Base-by-base conservation (phyloP, 495 filamentous ascomycete genomes). In the Talaromyces trachyspermus region DNA sequence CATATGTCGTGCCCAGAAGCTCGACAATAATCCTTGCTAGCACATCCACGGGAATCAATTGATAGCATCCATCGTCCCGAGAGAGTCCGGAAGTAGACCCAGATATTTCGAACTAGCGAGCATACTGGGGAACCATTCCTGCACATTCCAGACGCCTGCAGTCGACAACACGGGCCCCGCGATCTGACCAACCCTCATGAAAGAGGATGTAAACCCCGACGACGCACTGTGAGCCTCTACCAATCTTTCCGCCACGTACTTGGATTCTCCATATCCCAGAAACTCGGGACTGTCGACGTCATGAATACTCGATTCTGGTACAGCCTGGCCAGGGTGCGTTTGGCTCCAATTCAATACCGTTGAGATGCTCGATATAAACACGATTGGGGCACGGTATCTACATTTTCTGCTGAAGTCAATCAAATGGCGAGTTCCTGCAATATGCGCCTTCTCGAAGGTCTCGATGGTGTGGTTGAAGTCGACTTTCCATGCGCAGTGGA, bases 401-500 rank as follows among this genome's bases (percentile, higher is more conserved):
- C 70, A 63, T n/a, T 60, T 52, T 20, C 58, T 48, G 37, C 67
- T 66, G 19, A 83, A 76, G 35, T 79, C 64, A 4, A 72, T 63
- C 6, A 81, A 54, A 36, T 70, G 68, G 37, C 70, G 63, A 15
- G 78, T 69, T 8, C 77, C 74, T 6, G 60, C 57, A 18, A 81
- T 65, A 49, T 78, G 68, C 1, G 72, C 70, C 51, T 75, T 66
- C 50, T 74, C 70, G 22, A 81, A 81, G 1, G 70, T 71, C 25
- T 65, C 62, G 36, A 79, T 58, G 0, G 68, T 53, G 15, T 69
- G 65, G 56, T 81, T 79, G 66, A 81, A 82, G 55, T 83, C 73
- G 12, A 82, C 77, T 2, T 70, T 72, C 79, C 79, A 83, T 22
- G 74, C 73, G 55, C 78, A 79, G 54, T 81, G 76, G 45, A 80